Evolutionary conservation across 352 stramenopile species (phyloP).

Genomic region (Aphanomyces stellatus): DNA sequence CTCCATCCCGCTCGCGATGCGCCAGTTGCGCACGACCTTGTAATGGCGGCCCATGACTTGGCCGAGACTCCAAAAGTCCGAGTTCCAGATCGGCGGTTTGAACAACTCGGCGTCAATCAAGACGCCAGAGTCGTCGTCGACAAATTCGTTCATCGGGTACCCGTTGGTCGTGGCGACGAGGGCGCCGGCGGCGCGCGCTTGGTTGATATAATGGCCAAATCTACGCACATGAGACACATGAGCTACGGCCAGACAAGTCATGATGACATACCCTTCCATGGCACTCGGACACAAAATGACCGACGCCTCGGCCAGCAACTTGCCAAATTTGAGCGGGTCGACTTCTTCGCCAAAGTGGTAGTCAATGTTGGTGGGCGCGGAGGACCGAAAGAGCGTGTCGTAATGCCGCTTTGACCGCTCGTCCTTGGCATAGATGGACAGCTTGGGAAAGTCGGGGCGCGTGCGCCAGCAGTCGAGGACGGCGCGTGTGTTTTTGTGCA

Average conservation of each 20-base stretch:
- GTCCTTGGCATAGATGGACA: slow-evolving; percentile 33
- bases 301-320: slow-evolving; percentile 11
- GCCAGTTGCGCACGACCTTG: slow-evolving; percentile 26
- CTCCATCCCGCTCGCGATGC: slow-evolving; percentile 32
- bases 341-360: slow-evolving; percentile 10
- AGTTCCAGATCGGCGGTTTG: slow-evolving; percentile 13
- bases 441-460: slow-evolving; percentile 26
- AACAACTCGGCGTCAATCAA: slow-evolving; percentile 25
- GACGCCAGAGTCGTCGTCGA: slow-evolving; percentile 33
- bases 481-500: slow-evolving; percentile 33
- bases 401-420: slow-evolving; percentile 28
- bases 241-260: not conserved
- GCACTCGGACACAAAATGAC: slow-evolving; percentile 20
- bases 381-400: slow-evolving; percentile 15
- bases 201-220: slow-evolving; percentile 62
- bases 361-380: not conserved
- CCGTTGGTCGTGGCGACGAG: slow-evolving; percentile 47
- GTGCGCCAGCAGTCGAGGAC: slow-evolving; percentile 38
- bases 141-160: slow-evolving; percentile 50
- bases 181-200: slow-evolving; percentile 35
- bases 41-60: slow-evolving; percentile 36
- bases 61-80: not conserved
- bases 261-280: slow-evolving; percentile 22
- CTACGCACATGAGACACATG: not conserved
- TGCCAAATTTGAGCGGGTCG: not conserved